Base-by-base conservation (phyloP, 148 eudicot species). In the Silene uniflora region DNA sequence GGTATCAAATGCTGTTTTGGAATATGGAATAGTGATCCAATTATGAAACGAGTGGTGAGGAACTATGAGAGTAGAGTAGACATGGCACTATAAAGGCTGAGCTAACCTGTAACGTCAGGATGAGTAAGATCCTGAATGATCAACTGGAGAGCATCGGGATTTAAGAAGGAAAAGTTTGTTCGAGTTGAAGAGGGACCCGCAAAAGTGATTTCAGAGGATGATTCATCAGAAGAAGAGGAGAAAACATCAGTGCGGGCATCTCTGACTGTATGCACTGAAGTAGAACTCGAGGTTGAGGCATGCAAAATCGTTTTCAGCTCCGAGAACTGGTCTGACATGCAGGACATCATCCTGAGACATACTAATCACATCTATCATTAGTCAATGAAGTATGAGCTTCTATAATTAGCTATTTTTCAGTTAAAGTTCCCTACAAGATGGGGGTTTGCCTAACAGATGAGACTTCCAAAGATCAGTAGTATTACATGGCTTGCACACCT, bases 281-380 rank as follows among this genome's bases (percentile, higher is more conserved):
- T 79, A 76, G 89, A 85, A 81, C 81, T 84, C 74, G 81, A 90
- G 85, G 83, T 85, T 80, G 93, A 85, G 66, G 91, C 80, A 79
- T 87, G 80, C 80, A 95, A 89, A 29, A 92, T 84, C 92, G 85
- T 90, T 86, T 92, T 92, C 85, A 95, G 91, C 92, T 92, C 97
- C 71, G 91, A 92, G 76, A 95, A 89, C 85, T 92, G 97, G 85
- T 90, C 89, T 56, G 97, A 85, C 92, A 95, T 95, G 89, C 91
- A 82, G 83, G 84, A 83, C 76, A 90, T 85, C 97, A 92, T 92
- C 99, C 99, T 95, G 99, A 92, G 91, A 88, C 93, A 95, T 89
- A 86, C 93, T 87, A 90, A 86, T 84, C 88, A 90, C 88, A 86
- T 81, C 87, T 84, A 81, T 78, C 59, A 88, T 90, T 83, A 95